phyloP scores from a whole-genome alignment of 208 protist genomes.

The Acanthamoeba castellanii region DNA sequence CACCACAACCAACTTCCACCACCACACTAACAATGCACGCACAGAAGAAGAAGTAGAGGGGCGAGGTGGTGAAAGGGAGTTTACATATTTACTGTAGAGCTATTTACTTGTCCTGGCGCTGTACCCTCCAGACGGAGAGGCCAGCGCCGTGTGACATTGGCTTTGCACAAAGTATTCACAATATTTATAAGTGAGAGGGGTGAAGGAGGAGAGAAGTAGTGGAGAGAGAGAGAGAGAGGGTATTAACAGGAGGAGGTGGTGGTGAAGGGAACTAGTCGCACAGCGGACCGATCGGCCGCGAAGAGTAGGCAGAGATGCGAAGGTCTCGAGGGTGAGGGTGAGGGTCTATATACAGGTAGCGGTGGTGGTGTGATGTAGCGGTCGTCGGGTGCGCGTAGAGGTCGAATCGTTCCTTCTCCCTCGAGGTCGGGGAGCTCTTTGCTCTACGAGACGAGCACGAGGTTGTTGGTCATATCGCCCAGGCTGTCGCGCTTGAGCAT shows the following conservation, averaged over 20 bases:
- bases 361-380: neutral
- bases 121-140: too few species aligned
- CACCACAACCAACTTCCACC: neutral
- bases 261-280: neutral
- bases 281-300: neutral
- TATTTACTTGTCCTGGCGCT: too few species aligned
- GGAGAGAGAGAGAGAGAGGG: neutral
- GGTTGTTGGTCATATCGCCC: neutral
- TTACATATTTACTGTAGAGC: too few species aligned
- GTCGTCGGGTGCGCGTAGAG: too few species aligned
- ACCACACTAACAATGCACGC: neutral
- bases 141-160: too few species aligned
- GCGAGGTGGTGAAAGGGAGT: too few species aligned
- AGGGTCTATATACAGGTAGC: neutral
- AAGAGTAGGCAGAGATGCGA: neutral
- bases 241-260: too few species aligned
- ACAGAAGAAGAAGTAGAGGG: too few species aligned
- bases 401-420: too few species aligned
- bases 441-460: constrained; percentile 5
- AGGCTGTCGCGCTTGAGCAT: neutral
- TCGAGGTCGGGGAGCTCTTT: too few species aligned
- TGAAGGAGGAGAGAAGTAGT: neutral
- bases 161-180: constrained; percentile 13
- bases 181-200: neutral
- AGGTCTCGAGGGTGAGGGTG: neutral